These are phyloP conservation scores for Backusella liffmaniae DNA, from an alignment of 192 early-diverging fungal genomes.

Conservation along the genomic window DNA sequence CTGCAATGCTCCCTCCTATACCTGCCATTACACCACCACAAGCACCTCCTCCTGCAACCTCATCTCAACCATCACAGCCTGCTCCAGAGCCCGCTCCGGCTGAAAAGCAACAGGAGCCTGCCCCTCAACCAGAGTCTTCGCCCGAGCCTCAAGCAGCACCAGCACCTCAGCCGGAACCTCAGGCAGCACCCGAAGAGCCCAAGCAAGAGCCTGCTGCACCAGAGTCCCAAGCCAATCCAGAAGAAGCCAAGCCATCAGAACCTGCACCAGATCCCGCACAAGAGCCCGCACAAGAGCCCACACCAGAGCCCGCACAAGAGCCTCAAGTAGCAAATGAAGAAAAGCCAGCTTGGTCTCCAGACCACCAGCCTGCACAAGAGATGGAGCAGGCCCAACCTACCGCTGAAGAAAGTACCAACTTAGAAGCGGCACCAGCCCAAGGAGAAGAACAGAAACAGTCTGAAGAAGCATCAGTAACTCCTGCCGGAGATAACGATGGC, in stretches of 20 bases:
- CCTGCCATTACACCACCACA: background rate
- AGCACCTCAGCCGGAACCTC: background rate
- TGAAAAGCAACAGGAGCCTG: background rate
- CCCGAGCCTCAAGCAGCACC: background rate
- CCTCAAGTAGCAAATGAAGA: background rate
- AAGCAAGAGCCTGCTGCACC: background rate
- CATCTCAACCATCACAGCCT: background rate
- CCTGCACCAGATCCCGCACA: background rate
- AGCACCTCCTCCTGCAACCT: background rate
- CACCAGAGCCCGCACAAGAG: background rate
- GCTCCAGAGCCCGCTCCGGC: background rate
- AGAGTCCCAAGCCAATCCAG: background rate
- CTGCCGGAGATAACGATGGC: background rate
- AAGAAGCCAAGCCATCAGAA: background rate
- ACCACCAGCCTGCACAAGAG: background rate
- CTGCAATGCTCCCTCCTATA: background rate
- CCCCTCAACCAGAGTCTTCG: background rate
- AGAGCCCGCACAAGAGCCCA: background rate
- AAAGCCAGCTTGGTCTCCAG: background rate
- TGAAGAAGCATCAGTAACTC: background rate
- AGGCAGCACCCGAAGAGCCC: background rate
- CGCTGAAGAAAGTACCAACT: background rate
- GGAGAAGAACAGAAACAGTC: background rate
- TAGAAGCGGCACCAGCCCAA: background rate
- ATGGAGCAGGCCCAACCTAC: background rate